Evolutionary conservation across 1,284 basidiomycete species (phyloP).

Genomic region (Boletus sp.): DNA sequence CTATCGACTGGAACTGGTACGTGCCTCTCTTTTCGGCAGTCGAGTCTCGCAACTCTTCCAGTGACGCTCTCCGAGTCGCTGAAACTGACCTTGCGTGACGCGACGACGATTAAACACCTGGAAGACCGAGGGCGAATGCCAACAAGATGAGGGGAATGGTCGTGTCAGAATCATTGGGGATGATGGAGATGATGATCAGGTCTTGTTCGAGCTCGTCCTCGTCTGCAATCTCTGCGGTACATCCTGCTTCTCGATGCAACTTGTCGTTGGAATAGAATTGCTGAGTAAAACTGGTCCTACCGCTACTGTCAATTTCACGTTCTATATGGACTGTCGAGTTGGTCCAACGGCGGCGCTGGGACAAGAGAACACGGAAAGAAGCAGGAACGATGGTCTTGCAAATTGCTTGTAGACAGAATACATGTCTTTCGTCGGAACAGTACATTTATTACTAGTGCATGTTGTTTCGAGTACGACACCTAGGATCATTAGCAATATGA

Average conservation of each 20-base stretch:
- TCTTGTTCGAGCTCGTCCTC: slow-evolving; percentile 92
- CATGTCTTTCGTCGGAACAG: slow-evolving; percentile 98
- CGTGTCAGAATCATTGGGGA: slow-evolving; percentile 79
- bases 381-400: slow-evolving; percentile 99
- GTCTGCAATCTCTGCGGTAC: slow-evolving; percentile 96
- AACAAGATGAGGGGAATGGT: slow-evolving; percentile 96
- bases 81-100: slow-evolving; percentile 90
- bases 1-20: slow-evolving; percentile 32
- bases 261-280: slow-evolving; percentile 97
- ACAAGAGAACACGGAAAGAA: no score
- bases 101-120: no score
- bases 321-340: slow-evolving; percentile 99
- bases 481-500: no score
- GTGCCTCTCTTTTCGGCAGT: slow-evolving; percentile 71
- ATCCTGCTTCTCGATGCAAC: slow-evolving; percentile 98
- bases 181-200: slow-evolving; percentile 84
- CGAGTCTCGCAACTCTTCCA: slow-evolving; percentile 93
- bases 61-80: slow-evolving; percentile 90
- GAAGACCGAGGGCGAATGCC: slow-evolving; percentile 93
- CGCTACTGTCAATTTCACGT: slow-evolving; percentile 97
- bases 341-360: slow-evolving; percentile 99
- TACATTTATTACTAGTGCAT: no score
- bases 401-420: slow-evolving; percentile 97
- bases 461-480: no score
- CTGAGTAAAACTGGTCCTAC: slow-evolving; percentile 94